These are phyloP conservation scores for Zea luxurians DNA, from an alignment of 176 grass and related monocot genomes.

Conservation along the genomic window DNA sequence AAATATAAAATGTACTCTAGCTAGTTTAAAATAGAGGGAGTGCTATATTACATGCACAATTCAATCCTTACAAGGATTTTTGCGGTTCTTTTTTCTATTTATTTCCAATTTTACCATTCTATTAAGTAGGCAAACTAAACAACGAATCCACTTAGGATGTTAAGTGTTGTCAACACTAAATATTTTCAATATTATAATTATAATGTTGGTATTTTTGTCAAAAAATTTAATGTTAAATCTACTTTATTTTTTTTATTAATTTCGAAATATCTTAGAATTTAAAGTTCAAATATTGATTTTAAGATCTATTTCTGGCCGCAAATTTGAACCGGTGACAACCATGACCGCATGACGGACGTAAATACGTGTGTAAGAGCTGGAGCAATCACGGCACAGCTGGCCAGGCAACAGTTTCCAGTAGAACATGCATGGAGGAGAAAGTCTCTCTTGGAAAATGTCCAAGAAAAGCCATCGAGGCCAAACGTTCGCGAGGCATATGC, in stretches of 20 bases:
- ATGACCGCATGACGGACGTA: conserved; percentile 9
- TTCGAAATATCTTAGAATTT: neutral
- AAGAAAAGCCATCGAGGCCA: conserved; percentile 28
- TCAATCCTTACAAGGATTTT: neutral
- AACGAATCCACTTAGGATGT: conserved; percentile 28
- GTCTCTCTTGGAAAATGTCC: conserved; percentile 27
- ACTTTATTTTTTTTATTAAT: neutral
- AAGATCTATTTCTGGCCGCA: neutral
- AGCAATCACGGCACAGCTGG: conserved; percentile 8
- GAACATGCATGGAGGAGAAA: conserved; percentile 12
- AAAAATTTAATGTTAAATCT: too few relatives aligned
- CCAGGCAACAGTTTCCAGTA: conserved; percentile 6
- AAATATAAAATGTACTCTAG: too few relatives aligned
- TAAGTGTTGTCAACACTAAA: neutral
- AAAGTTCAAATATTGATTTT: too few relatives aligned
- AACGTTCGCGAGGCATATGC: neutral
- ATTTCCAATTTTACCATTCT: neutral
- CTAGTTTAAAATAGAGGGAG: too few relatives aligned
- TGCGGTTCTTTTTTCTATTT: neutral
- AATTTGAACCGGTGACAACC: neutral
- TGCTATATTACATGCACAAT: neutral
- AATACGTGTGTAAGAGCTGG: conserved; percentile 1
- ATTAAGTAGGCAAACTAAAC: conserved; percentile 5
- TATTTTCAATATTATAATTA: neutral
- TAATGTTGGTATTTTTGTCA: too few relatives aligned